phyloP scores from a whole-genome alignment of 1,284 basidiomycete genomes.

The Fistulina hepatica region DNA sequence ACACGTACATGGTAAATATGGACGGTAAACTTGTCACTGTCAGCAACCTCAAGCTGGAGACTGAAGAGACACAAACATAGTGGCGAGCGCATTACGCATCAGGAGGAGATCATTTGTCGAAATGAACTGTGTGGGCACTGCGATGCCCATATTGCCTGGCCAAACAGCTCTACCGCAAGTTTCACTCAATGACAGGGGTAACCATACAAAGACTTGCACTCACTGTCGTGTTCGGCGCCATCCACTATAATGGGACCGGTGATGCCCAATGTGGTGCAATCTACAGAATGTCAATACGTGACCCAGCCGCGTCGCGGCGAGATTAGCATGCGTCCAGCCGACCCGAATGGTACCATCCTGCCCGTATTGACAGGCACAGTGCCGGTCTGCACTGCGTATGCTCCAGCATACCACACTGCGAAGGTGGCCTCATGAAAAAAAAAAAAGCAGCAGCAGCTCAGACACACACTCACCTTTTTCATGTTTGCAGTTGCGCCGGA shows the following conservation, averaged over 20 bases:
- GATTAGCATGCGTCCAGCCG: slow-evolving; percentile 25
- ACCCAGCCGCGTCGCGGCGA: no score
- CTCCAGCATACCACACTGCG: slow-evolving; percentile 37
- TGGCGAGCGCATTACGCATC: slow-evolving; percentile 22
- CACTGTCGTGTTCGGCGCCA: slow-evolving; percentile 28
- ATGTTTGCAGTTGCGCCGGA: slow-evolving; percentile 37
- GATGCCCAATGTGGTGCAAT: slow-evolving; percentile 23
- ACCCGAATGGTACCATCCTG: slow-evolving; percentile 27
- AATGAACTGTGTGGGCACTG: slow-evolving; percentile 25
- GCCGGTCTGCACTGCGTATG: slow-evolving; percentile 41
- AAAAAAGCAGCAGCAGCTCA: no score
- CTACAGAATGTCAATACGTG: slow-evolving; percentile 23
- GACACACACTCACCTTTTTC: slow-evolving; percentile 40
- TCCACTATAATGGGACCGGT: slow-evolving; percentile 27
- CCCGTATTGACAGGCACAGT: slow-evolving; percentile 35
- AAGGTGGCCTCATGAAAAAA: no score
- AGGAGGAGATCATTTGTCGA: slow-evolving; percentile 25
- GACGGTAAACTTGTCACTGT: no score
- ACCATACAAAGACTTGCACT: no score
- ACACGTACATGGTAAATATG: no score
- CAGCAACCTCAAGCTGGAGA: no score
- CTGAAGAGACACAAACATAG: no score
- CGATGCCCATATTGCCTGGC: slow-evolving; percentile 29
- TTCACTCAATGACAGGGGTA: no score
- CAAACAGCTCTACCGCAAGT: slow-evolving; percentile 34